Evolutionary conservation across 2,329 filamentous ascomycete genomes (phyloP), one percentile per base, ranked within the genome.

Genomic region (Aspergillus sp.): DNA sequence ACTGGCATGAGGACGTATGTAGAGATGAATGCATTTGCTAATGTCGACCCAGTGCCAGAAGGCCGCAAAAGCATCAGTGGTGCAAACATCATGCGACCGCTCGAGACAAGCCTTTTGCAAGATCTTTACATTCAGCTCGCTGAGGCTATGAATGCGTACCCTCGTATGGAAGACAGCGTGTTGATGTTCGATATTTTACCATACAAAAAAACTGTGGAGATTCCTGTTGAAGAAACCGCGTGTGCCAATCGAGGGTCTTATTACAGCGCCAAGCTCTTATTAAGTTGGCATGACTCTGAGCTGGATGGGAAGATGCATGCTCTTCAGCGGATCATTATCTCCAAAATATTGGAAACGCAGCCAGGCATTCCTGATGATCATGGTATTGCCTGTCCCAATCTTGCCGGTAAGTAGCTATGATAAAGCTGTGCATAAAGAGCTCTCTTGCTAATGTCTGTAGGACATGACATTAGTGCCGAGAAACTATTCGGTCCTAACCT

Each of bases 111-210:
- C 7, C 19, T 59, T 10, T 13, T 59, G 8, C 7, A 23, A 11
- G 51, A 62, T 15, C 19, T 62, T 3, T 59, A 47, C 32, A 25
- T 15, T 1, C 48, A 58, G 13, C 59, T 63, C 13, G 41, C 54
- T 21, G 13, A 27, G 8, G 32, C 57, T 11, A 50, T 63, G 55
- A 27, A n/a, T n/a, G 23, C 19, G 5, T 47, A 42, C 11, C 52
- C 59, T 4, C 32, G 55, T 11, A 54, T 56, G 48, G 52, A 38
- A 8, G 23, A 61, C 13, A 63, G 61, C 48, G 55, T 53, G 5
- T 30, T 63, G 4, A 41, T 57, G 13, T 63, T 63, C 44, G 54
- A 63, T 48, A 32, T 57, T 15, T 5, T 63, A 2, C 61, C 61
- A 3, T 63, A 63, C 23, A 36, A 5, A 2, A 51, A 61, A 21